phyloP scores from a whole-genome alignment of 768 basidiomycete genomes.

The Austroboletus eburneus region DNA sequence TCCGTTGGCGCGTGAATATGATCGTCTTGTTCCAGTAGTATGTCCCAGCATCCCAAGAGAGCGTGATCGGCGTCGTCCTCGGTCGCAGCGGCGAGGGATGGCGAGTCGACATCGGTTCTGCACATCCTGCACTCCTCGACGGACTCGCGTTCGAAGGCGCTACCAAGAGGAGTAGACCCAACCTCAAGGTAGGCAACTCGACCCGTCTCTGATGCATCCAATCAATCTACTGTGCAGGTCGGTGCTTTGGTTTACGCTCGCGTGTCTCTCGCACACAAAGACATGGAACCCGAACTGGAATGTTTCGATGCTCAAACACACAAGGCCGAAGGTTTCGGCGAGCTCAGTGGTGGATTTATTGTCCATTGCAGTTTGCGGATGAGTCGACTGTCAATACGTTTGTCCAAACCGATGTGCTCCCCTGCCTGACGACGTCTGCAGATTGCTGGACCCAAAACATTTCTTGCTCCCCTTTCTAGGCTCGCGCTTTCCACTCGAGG shows the following conservation, averaged over 20 bases:
- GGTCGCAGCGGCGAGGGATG: slow-evolving; percentile 85
- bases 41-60: slow-evolving; percentile 84
- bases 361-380: slow-evolving; percentile 77
- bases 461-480: slow-evolving; percentile 82
- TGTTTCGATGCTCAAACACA: slow-evolving; percentile 93
- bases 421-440: slow-evolving; percentile 27
- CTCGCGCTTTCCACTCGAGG: slow-evolving; percentile 78
- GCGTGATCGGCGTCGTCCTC: slow-evolving; percentile 78
- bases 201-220: not conserved
- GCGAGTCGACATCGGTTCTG: slow-evolving; percentile 90
- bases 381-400: slow-evolving; percentile 69
- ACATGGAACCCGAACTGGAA: slow-evolving; percentile 97
- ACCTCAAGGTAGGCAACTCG: slow-evolving; percentile 65
- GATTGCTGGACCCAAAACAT: slow-evolving; percentile 75
- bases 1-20: not conserved
- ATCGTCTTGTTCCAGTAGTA: slow-evolving; percentile 56
- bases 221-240: slow-evolving; percentile 48
- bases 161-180: slow-evolving; percentile 90
- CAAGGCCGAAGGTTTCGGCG: slow-evolving; percentile 91
- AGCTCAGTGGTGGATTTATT: slow-evolving; percentile 86
- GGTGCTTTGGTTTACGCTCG: slow-evolving; percentile 89
- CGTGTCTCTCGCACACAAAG: slow-evolving; percentile 89
- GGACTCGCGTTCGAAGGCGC: slow-evolving; percentile 94
- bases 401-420: not conserved
- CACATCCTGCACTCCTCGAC: slow-evolving; percentile 82